These are phyloP conservation scores for Chaetomiaceae sp. DNA, from an alignment of 2,329 filamentous ascomycete genomes.

Conservation along the genomic window DNA sequence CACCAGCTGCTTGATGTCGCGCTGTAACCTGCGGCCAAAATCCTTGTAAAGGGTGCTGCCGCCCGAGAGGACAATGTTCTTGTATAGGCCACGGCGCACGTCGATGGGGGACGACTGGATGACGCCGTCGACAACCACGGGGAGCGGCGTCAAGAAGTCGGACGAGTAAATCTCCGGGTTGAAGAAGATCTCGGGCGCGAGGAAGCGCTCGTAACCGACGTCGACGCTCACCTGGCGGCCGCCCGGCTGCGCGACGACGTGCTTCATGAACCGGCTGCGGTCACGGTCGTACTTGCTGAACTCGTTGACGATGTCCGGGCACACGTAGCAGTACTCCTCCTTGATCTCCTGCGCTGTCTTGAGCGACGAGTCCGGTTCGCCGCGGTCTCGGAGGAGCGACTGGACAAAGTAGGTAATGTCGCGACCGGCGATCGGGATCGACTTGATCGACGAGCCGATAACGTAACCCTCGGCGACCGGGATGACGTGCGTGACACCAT, in stretches of 20 bases:
- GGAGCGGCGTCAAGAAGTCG: constrained; percentile 93
- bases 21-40: constrained; percentile 90
- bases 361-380: constrained; percentile 91
- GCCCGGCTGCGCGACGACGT: constrained; percentile 79
- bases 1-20: constrained; percentile 94
- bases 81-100: constrained; percentile 93
- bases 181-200: constrained; percentile 99
- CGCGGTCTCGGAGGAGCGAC: constrained; percentile 88
- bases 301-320: constrained; percentile 97
- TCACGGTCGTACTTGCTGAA: constrained; percentile 93
- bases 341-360: constrained; percentile 99
- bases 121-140: constrained; percentile 89
- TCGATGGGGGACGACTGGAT: constrained; percentile 98
- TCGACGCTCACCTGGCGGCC: constrained; percentile 83
- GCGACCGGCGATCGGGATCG: constrained; percentile 93
- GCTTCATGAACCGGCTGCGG: constrained; percentile 83
- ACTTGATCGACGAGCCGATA: constrained; percentile 98
- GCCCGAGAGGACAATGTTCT: constrained; percentile 98
- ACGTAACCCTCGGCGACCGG: constrained; percentile 98
- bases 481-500: constrained; percentile 98
- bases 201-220: constrained; percentile 95
- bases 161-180: constrained; percentile 99
- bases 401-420: constrained; percentile 99
- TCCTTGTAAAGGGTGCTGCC: constrained; percentile 98
- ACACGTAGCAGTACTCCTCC: constrained; percentile 98